phyloP scores from a whole-genome alignment of 768 basidiomycete species.

The Leucocoprinus birnbaumii region DNA sequence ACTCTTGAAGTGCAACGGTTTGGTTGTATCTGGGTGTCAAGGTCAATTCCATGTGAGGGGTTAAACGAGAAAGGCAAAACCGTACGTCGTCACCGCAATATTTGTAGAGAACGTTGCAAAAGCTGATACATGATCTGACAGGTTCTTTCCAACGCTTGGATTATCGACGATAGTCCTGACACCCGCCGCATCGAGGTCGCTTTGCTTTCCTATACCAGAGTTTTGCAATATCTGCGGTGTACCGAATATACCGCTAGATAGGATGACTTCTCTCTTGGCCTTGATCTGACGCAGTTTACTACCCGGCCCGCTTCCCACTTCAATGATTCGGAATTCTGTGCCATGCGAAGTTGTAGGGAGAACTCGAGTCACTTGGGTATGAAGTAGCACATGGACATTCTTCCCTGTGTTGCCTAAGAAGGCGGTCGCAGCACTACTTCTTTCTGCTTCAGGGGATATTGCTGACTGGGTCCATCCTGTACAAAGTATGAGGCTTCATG shows the following conservation, averaged over 20 bases:
- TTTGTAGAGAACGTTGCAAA: not conserved
- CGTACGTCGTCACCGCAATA: constrained; percentile 3
- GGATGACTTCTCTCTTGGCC: constrained; percentile 27
- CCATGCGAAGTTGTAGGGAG: not conserved
- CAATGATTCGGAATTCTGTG: constrained; percentile 13
- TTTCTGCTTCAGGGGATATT: constrained; percentile 8
- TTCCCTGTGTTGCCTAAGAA: constrained; percentile 7
- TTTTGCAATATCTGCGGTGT: constrained; percentile 22
- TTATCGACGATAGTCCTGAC: constrained; percentile 17
- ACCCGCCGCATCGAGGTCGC: constrained; percentile 13
- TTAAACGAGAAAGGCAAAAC: too few species aligned
- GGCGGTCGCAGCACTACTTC: constrained; percentile 15
- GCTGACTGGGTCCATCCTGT: constrained; percentile 11
- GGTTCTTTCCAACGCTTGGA: constrained; percentile 19
- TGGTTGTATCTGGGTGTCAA: not conserved
- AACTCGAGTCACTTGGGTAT: constrained; percentile 13
- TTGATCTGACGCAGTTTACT: constrained; percentile 10
- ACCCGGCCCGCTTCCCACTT: constrained; percentile 1
- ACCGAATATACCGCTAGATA: constrained; percentile 29
- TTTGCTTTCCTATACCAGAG: constrained; percentile 23
- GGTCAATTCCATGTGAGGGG: not conserved
- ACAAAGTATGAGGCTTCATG: too few species aligned
- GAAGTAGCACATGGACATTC: constrained; percentile 12
- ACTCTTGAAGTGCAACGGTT: constrained; percentile 8
- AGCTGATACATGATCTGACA: constrained; percentile 17